phyloP scores from a whole-genome alignment of 345 rosid genomes.

The Brassica rapa region DNA sequence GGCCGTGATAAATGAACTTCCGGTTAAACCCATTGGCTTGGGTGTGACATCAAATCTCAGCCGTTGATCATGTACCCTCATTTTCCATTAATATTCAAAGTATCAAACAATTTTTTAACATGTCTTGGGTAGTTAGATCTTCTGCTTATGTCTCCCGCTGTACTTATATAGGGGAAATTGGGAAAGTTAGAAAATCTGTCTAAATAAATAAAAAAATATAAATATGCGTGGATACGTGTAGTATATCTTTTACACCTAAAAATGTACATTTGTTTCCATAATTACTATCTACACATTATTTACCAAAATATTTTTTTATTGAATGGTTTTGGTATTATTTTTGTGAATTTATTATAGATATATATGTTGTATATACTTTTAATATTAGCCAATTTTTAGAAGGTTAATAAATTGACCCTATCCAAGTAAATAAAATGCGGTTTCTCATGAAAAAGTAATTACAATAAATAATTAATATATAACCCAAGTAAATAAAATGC shows the following conservation, averaged over 20 bases:
- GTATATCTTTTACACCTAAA: not conserved
- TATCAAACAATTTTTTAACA: not conserved
- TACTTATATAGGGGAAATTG: conserved; percentile 28
- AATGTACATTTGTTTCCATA: not conserved
- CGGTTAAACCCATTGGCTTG: conserved; percentile 31
- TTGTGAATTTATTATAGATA: not conserved
- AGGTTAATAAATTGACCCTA: conserved; percentile 2
- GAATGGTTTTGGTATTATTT: not conserved
- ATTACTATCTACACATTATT: not conserved
- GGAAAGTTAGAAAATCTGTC: conserved; percentile 29
- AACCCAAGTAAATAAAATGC: not conserved
- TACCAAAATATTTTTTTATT: not conserved
- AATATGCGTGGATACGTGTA: not conserved
- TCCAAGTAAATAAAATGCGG: not conserved
- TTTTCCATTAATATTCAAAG: conserved; percentile 15
- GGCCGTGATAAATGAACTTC: conserved; percentile 34
- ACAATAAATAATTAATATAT: not conserved
- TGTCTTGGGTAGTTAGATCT: conserved; percentile 4
- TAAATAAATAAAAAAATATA: not conserved
- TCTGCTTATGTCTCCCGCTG: conserved; percentile 15
- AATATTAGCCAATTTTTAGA: not conserved
- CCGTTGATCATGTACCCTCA: conserved; percentile 31
- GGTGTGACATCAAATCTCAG: conserved; percentile 35
- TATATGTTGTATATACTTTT: not conserved
- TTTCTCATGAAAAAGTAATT: conserved; percentile 9